These are phyloP conservation scores for Kodamaea sp. DNA, from an alignment of 1,139 yeast genomes.

Conservation along the genomic window DNA sequence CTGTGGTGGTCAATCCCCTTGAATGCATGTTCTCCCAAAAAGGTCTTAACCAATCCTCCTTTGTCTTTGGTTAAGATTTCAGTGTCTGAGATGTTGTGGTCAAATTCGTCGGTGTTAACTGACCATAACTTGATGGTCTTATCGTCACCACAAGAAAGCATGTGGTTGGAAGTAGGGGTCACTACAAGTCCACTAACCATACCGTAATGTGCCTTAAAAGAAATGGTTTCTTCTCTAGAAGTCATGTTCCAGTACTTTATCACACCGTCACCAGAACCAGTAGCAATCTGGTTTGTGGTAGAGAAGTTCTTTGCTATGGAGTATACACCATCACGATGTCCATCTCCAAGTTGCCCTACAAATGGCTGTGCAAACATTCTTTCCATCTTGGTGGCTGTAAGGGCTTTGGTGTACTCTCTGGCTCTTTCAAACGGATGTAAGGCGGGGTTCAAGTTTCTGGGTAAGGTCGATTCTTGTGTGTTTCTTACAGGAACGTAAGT, in stretches of 20 bases:
- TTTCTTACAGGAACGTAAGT: slow-evolving; percentile 89
- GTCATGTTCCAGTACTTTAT: slow-evolving; percentile 90
- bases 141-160: slow-evolving; percentile 90
- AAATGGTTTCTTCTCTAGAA: slow-evolving; percentile 68
- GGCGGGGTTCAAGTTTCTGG: slow-evolving; percentile 91
- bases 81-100: slow-evolving; percentile 33
- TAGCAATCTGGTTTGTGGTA: slow-evolving; percentile 73
- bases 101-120: slow-evolving; percentile 46
- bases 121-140: slow-evolving; percentile 88
- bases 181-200: slow-evolving; percentile 86
- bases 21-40: slow-evolving; percentile 80
- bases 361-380: slow-evolving; percentile 98
- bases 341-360: slow-evolving; percentile 90
- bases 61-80: slow-evolving; percentile 25
- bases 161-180: slow-evolving; percentile 59
- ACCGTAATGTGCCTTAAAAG: slow-evolving; percentile 89
- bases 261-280: slow-evolving; percentile 95
- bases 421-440: slow-evolving; percentile 97
- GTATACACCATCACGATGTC: slow-evolving; percentile 96
- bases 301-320: slow-evolving; percentile 77
- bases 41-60: slow-evolving; percentile 68
- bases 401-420: slow-evolving; percentile 90
- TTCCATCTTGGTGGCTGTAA: slow-evolving; percentile 93
- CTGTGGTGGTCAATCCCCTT: slow-evolving; percentile 86
- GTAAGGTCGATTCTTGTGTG: slow-evolving; percentile 83